These are phyloP conservation scores for Rhizopogon rudus DNA, from an alignment of 768 basidiomycete species.

Conservation along the genomic window DNA sequence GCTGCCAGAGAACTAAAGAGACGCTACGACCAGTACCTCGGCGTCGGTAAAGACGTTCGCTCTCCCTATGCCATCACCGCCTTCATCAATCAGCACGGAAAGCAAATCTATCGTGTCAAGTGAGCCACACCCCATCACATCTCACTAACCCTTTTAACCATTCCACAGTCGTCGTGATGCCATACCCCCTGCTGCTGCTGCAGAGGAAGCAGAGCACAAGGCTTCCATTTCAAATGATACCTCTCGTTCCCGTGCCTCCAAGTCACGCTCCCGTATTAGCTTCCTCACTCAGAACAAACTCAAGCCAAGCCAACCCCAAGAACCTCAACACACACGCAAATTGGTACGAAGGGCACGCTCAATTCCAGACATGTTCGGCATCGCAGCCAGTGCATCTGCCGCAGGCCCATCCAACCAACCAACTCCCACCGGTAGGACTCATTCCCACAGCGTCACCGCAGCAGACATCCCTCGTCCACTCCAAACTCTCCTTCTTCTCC, in stretches of 20 bases:
- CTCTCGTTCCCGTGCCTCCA: slow-evolving; percentile 32
- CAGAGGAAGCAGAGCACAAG: slow-evolving; percentile 42
- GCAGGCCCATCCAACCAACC: slow-evolving; percentile 26
- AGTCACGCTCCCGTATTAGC: slow-evolving; percentile 63
- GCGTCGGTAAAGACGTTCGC: slow-evolving; percentile 60
- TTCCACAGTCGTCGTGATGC: slow-evolving; percentile 50
- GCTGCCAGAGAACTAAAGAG: slow-evolving; percentile 77
- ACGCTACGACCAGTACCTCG: slow-evolving; percentile 63
- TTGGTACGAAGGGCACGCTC: slow-evolving; percentile 67
- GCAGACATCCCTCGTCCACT: slow-evolving; percentile 51
- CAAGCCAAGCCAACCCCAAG: slow-evolving; percentile 29
- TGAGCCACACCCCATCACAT: slow-evolving; percentile 18
- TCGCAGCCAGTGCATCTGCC: slow-evolving; percentile 22
- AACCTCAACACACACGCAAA: slow-evolving; percentile 36
- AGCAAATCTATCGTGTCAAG: slow-evolving; percentile 75
- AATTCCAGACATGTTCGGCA: slow-evolving; percentile 52
- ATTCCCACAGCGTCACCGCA: slow-evolving; percentile 77
- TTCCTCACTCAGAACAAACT: slow-evolving; percentile 48
- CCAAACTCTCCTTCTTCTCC: slow-evolving; percentile 15
- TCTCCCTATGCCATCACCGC: slow-evolving; percentile 84
- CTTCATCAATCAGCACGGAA: slow-evolving; percentile 77
- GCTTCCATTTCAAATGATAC: slow-evolving; percentile 31
- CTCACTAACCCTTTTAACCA: neutral
- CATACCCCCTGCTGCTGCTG: slow-evolving; percentile 52
- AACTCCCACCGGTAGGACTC: slow-evolving; percentile 47